These are phyloP conservation scores for Spinacia oleracea DNA, from an alignment of 179 eudicot genomes.

Conservation along the genomic window DNA sequence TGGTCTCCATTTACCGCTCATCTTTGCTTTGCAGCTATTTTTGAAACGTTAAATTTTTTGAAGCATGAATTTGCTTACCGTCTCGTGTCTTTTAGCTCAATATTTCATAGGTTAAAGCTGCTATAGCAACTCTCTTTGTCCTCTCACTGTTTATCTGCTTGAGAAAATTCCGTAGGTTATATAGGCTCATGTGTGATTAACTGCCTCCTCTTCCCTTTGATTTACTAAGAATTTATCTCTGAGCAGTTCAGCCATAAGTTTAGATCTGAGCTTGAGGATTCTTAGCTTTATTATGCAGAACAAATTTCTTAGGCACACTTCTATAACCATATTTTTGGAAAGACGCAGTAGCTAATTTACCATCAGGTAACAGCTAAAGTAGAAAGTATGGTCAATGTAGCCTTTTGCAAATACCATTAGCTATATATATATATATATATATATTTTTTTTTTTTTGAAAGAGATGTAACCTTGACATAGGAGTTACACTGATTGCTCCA, in stretches of 20 bases:
- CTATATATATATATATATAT: too few species aligned
- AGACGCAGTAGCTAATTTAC: not conserved
- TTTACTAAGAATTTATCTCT: not conserved
- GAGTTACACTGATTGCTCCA: not conserved
- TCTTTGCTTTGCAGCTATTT: not conserved
- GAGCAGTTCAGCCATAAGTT: not conserved
- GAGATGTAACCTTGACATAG: not conserved
- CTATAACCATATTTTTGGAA: not conserved
- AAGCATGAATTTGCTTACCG: not conserved
- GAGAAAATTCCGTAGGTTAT: not conserved
- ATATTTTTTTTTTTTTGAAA: too few species aligned
- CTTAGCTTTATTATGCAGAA: not conserved
- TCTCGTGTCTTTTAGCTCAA: not conserved
- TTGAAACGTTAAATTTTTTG: not conserved
- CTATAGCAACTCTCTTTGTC: not conserved
- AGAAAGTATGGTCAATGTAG: not conserved
- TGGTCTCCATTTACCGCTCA: not conserved
- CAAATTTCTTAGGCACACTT: conserved; percentile 1
- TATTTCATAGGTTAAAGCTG: too few species aligned
- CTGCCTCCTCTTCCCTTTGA: not conserved
- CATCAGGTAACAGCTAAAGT: not conserved
- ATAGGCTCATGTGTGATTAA: not conserved
- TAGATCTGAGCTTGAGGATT: not conserved
- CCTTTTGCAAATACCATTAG: not conserved
- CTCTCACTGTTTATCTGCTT: not conserved